phyloP scores from a whole-genome alignment of 306 rosid genomes.

The Senna tora region DNA sequence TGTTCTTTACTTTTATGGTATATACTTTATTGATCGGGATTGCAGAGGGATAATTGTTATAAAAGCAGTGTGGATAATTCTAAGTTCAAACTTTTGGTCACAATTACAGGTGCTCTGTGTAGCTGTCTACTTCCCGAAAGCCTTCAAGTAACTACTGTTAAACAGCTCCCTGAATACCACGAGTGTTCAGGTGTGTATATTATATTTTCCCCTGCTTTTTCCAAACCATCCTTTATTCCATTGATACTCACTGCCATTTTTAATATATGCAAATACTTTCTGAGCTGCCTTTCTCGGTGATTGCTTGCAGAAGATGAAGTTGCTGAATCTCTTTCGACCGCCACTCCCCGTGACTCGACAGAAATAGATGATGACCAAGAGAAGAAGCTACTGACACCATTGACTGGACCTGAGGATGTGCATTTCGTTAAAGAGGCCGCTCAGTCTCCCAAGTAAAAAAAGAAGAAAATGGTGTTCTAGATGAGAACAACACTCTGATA shows the following conservation, averaged over 20 bases:
- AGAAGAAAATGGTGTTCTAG: background rate
- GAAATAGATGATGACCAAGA: slow-evolving; percentile 64
- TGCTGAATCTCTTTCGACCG: slow-evolving; percentile 49
- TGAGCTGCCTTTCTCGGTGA: slow-evolving; percentile 10
- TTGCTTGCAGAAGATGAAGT: slow-evolving; percentile 67
- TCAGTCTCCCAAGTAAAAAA: slow-evolving; percentile 15
- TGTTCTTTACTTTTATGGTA: slow-evolving; percentile 8
- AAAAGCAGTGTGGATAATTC: slow-evolving; percentile 1
- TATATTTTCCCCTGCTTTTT: background rate
- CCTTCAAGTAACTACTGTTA: slow-evolving; percentile 77
- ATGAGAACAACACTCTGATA: slow-evolving; percentile 8
- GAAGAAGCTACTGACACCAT: slow-evolving; percentile 60
- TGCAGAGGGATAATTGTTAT: background rate
- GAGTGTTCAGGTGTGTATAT: slow-evolving; percentile 63
- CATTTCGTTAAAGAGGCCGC: slow-evolving; percentile 59
- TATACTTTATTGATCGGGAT: slow-evolving; percentile 6
- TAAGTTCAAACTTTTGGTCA: slow-evolving; percentile 22
- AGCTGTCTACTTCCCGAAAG: slow-evolving; percentile 93
- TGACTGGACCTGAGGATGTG: slow-evolving; percentile 49
- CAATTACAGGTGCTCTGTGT: slow-evolving; percentile 74
- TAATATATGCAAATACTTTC: slow-evolving; percentile 11
- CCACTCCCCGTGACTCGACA: slow-evolving; percentile 44
- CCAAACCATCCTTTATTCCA: background rate
- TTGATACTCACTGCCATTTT: slow-evolving; percentile 7
- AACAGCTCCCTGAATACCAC: slow-evolving; percentile 79